phyloP scores from a whole-genome alignment of 345 rosid genomes.

The Eucalyptus marginata region DNA sequence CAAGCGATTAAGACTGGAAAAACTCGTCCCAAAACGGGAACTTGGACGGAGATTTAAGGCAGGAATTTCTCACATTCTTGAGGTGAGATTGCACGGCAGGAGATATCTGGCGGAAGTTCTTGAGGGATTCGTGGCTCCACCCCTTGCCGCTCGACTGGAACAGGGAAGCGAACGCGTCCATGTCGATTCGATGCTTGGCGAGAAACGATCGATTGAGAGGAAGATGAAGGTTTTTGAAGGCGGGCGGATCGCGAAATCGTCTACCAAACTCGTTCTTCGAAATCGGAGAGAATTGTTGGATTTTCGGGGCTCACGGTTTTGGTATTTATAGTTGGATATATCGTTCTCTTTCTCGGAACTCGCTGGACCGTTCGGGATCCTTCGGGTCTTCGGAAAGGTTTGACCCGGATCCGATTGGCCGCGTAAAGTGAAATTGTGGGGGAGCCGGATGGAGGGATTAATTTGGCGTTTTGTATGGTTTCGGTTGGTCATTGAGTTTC shows the following conservation, averaged over 20 bases:
- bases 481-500: neutral
- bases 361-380: neutral
- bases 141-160: conserved; percentile 40
- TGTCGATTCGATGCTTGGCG: neutral
- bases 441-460: neutral
- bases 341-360: neutral
- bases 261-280: neutral
- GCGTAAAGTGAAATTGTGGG: no score
- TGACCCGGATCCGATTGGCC: neutral
- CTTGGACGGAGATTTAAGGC: neutral
- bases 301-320: neutral
- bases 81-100: conserved; percentile 79
- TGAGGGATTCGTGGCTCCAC: conserved; percentile 65
- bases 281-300: neutral
- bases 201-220: neutral
- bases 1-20: neutral
- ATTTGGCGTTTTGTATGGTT: neutral
- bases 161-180: conserved; percentile 82
- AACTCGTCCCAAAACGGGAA: neutral
- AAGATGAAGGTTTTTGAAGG: neutral
- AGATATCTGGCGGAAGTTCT: conserved; percentile 75
- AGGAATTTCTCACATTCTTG: conserved; percentile 46
- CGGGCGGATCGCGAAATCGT: neutral
- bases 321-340: neutral
- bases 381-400: neutral